These are phyloP conservation scores for Xylaria sp. DNA, from an alignment of 2,329 filamentous ascomycete species.

Conservation along the genomic window DNA sequence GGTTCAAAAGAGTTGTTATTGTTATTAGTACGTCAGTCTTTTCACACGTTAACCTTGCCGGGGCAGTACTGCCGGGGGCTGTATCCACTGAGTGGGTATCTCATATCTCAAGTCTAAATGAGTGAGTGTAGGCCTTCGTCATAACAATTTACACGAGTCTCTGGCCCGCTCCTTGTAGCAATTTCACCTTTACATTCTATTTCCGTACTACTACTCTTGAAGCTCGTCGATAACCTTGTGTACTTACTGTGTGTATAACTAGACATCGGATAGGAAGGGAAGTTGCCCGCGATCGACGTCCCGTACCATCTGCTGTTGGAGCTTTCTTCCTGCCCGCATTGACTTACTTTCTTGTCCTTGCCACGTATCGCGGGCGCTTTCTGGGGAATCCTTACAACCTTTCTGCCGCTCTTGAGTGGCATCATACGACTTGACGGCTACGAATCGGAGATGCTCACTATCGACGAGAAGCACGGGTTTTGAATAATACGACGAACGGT, in stretches of 20 bases:
- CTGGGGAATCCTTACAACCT: slow-evolving; percentile 28
- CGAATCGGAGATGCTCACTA: slow-evolving; percentile 6
- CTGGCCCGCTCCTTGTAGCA: slow-evolving; percentile 1
- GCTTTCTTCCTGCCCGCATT: slow-evolving; percentile 3
- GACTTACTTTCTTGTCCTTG: slow-evolving; percentile 5
- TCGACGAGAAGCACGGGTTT: slow-evolving; percentile 2
- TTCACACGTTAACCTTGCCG: neutral
- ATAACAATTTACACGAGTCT: slow-evolving; percentile 11
- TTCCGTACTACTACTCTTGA: slow-evolving; percentile 9
- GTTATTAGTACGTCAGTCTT: neutral
- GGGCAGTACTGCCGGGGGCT: neutral
- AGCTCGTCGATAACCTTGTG: slow-evolving; percentile 3
- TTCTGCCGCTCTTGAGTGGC: slow-evolving; percentile 18
- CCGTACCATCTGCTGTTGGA: neutral
- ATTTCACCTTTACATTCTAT: slow-evolving; percentile 2
- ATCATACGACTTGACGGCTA: slow-evolving; percentile 4
- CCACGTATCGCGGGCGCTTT: slow-evolving; percentile 17
- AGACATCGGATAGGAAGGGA: slow-evolving; percentile 12
- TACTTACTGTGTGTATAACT: slow-evolving; percentile 3
- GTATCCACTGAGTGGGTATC: slow-evolving; percentile 23
- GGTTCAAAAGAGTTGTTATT: neutral
- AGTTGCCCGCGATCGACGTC: slow-evolving; percentile 14
- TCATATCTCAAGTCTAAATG: slow-evolving; percentile 10
- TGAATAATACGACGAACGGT: neutral
- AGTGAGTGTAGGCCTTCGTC: slow-evolving; percentile 19